A percentile compares a stretch with the other conserved stretches of the same genome.
These are phyloP conservation scores for Calonectria fujianensis DNA, from an alignment of 2,329 filamentous ascomycete species.

Conservation along the genomic window DNA sequence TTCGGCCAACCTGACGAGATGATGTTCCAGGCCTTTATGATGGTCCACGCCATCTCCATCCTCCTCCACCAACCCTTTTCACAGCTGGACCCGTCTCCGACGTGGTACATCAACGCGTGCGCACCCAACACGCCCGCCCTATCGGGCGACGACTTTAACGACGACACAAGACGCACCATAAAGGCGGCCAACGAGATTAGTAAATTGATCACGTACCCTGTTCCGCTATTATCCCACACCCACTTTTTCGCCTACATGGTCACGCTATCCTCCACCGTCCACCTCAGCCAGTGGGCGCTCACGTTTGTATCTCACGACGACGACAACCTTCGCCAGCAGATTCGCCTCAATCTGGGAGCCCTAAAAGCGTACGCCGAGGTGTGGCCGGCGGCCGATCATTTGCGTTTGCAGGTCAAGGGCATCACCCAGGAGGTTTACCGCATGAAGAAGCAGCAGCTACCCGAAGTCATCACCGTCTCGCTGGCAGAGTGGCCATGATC, in stretches of 20 bases:
- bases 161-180: slow-evolving; percentile 88
- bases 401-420: slow-evolving; percentile 82
- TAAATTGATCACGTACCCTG: slow-evolving; percentile 82
- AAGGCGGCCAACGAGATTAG: slow-evolving; percentile 86
- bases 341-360: slow-evolving; percentile 86
- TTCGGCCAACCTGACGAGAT: slow-evolving; percentile 88
- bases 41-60: slow-evolving; percentile 79
- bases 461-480: neutral
- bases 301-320: slow-evolving; percentile 77
- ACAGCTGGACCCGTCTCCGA: slow-evolving; percentile 79
- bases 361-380: slow-evolving; percentile 80
- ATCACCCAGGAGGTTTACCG: slow-evolving; percentile 84
- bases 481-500: neutral
- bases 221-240: slow-evolving; percentile 82
- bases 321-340: slow-evolving; percentile 82
- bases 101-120: slow-evolving; percentile 78
- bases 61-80: slow-evolving; percentile 87
- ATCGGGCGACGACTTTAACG: slow-evolving; percentile 72
- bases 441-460: slow-evolving; percentile 71
- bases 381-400: slow-evolving; percentile 82
- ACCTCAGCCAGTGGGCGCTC: slow-evolving; percentile 85
- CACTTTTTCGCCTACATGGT: slow-evolving; percentile 90
- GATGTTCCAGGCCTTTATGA: slow-evolving; percentile 93
- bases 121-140: slow-evolving; percentile 75
- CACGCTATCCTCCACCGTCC: slow-evolving; percentile 85